These are phyloP conservation scores for Aspergillus sojae DNA, from an alignment of 2,329 filamentous ascomycete species.

Conservation along the genomic window DNA sequence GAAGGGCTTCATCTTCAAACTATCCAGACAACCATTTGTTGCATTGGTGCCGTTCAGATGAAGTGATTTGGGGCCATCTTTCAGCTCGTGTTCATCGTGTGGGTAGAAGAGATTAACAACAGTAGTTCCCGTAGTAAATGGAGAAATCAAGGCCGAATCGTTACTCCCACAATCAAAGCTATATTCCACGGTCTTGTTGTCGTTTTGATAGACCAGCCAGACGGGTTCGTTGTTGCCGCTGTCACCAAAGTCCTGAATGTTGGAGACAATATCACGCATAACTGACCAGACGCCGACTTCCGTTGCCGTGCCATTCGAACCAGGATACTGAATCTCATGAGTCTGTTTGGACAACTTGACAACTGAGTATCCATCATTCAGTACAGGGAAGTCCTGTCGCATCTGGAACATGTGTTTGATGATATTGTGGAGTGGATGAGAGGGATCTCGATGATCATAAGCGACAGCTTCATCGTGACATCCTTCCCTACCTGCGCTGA, in stretches of 20 bases:
- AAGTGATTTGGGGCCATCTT: constrained; percentile 48
- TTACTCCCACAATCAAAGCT: constrained; percentile 59
- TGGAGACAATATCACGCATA: constrained; percentile 52
- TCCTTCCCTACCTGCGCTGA: constrained; percentile 56
- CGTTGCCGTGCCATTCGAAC: constrained; percentile 55
- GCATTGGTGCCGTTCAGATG: constrained; percentile 51
- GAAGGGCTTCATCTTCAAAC: constrained; percentile 56
- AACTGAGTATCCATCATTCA: constrained; percentile 63
- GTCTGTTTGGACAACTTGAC: constrained; percentile 61
- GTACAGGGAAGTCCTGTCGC: constrained; percentile 57
- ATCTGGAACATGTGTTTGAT: constrained; percentile 65
- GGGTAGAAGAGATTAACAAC: constrained; percentile 67
- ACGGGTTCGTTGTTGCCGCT: constrained; percentile 49
- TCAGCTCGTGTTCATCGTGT: constrained; percentile 59
- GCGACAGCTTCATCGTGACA: constrained; percentile 61
- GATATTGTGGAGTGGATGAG: constrained; percentile 62
- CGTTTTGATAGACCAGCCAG: constrained; percentile 51
- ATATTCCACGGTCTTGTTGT: constrained; percentile 55
- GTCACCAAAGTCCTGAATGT: constrained; percentile 55
- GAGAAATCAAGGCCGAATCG: constrained; percentile 56
- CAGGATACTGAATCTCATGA: constrained; percentile 53
- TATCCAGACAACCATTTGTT: constrained; percentile 59
- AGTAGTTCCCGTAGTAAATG: constrained; percentile 56
- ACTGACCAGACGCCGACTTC: constrained; percentile 65
- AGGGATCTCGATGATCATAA: constrained; percentile 65